Conservation (phyloP, 1,139 yeast genomes). For the Hyphopichia fennica region DNA sequence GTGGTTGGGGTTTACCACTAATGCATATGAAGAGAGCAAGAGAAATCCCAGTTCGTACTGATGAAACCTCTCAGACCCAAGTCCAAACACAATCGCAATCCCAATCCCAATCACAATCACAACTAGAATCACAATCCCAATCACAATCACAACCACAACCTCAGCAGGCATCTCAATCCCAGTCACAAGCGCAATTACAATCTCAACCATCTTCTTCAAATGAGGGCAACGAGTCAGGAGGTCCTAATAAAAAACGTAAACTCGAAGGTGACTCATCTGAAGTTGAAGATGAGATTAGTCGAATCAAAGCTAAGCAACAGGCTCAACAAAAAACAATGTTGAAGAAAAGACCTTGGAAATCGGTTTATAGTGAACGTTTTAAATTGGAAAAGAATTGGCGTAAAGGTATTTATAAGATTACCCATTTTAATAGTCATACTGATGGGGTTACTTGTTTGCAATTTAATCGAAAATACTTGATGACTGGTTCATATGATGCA, state of each 20-base stretch:
- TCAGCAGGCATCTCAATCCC: neutral
- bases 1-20: slow-evolving; percentile 98
- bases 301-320: slow-evolving; percentile 9
- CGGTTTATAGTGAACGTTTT: slow-evolving; percentile 87
- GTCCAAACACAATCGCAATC: neutral
- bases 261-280: slow-evolving; percentile 8
- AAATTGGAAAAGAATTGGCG: slow-evolving; percentile 95
- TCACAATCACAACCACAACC: neutral
- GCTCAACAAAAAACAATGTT: slow-evolving; percentile 7
- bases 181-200: neutral
- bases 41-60: slow-evolving; percentile 33
- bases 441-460: slow-evolving; percentile 88
- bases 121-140: neutral
- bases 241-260: neutral
- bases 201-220: neutral
- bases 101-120: neutral
- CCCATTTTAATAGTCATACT: slow-evolving; percentile 76
- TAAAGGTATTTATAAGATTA: slow-evolving; percentile 66
- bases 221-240: too few species aligned
- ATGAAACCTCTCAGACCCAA: slow-evolving; percentile 13
- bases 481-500: slow-evolving; percentile 91
- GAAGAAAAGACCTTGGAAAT: slow-evolving; percentile 83
- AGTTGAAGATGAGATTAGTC: slow-evolving; percentile 13
- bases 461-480: slow-evolving; percentile 70
- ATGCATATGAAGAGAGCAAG: slow-evolving; percentile 79